A percentile compares a stretch with the other conserved stretches of the same genome.
Evolutionary conservation across 139 green algal species (phyloP).

Genomic region (Bryopsis sp.): DNA sequence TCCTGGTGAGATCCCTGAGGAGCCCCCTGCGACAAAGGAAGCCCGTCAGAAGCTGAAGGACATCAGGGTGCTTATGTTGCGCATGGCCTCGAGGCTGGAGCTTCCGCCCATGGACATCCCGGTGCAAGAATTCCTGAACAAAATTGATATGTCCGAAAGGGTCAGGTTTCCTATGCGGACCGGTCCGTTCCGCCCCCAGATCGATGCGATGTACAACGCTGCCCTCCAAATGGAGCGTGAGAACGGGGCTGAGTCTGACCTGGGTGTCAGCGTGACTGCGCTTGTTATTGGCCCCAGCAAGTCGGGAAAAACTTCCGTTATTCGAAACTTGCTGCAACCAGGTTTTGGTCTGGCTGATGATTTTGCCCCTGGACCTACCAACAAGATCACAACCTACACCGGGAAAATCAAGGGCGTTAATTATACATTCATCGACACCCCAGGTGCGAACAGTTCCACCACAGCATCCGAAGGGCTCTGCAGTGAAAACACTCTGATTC

Average conservation of each 20-base stretch:
- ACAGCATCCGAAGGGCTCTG: background rate
- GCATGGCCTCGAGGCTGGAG: background rate
- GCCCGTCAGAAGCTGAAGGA: constrained; percentile 4
- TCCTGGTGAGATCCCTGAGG: no score
- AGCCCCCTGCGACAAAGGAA: no score
- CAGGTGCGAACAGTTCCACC: background rate
- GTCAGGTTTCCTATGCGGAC: background rate
- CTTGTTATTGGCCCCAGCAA: background rate
- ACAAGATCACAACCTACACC: background rate
- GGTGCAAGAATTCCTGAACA: constrained; percentile 11
- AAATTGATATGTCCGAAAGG: background rate
- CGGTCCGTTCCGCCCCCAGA: background rate
- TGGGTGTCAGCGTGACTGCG: constrained; percentile 1
- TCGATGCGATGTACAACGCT: background rate
- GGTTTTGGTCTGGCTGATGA: background rate
- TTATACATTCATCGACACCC: constrained; percentile 9
- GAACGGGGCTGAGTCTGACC: background rate
- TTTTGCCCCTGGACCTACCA: constrained; percentile 2
- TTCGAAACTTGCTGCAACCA: constrained; percentile 4
- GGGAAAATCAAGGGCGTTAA: constrained; percentile 8
- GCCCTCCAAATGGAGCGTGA: background rate
- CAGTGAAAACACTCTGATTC: background rate
- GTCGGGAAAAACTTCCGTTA: constrained; percentile 12
- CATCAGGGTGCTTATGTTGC: background rate
- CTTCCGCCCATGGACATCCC: background rate